A percentile compares a stretch with the other conserved stretches of the same genome.
These are phyloP conservation scores for Beauveria sp. DNA, from an alignment of 2,329 filamentous ascomycete genomes.

Conservation along the genomic window DNA sequence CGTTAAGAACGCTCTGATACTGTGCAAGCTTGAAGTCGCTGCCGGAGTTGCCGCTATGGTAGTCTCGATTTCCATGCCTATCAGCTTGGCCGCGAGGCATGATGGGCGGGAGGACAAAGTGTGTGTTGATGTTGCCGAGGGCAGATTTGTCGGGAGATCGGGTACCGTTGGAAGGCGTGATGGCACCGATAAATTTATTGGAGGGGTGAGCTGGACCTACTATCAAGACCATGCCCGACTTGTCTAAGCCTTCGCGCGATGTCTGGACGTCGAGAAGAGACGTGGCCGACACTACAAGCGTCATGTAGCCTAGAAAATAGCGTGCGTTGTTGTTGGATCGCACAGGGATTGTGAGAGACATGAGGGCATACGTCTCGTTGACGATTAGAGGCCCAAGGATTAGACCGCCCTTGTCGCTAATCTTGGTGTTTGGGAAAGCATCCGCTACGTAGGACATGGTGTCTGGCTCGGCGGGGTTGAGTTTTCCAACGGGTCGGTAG, in stretches of 20 bases:
- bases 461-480: constrained; percentile 32
- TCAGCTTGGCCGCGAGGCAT: constrained; percentile 30
- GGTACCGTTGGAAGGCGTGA: constrained; percentile 39
- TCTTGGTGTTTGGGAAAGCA: constrained; percentile 42
- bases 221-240: constrained; percentile 64
- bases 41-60: constrained; percentile 31
- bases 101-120: constrained; percentile 54
- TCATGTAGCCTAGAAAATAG: constrained; percentile 76
- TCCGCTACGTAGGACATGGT: constrained; percentile 37
- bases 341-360: constrained; percentile 77
- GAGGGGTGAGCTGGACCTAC: constrained; percentile 60
- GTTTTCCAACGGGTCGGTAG: constrained; percentile 41
- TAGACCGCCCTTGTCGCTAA: constrained; percentile 49
- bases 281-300: constrained; percentile 61
- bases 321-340: constrained; percentile 53
- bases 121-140: constrained; percentile 39
- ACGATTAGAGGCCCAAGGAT: constrained; percentile 68
- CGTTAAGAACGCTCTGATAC: constrained; percentile 57
- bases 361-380: constrained; percentile 65
- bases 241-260: constrained; percentile 62
- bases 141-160: constrained; percentile 29
- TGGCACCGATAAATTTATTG: constrained; percentile 51
- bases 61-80: constrained; percentile 33
- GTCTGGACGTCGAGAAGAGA: constrained; percentile 53
- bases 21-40: constrained; percentile 48